Conservation (phyloP, 1,139 yeast species). For the Yamadazyma siamensis region DNA sequence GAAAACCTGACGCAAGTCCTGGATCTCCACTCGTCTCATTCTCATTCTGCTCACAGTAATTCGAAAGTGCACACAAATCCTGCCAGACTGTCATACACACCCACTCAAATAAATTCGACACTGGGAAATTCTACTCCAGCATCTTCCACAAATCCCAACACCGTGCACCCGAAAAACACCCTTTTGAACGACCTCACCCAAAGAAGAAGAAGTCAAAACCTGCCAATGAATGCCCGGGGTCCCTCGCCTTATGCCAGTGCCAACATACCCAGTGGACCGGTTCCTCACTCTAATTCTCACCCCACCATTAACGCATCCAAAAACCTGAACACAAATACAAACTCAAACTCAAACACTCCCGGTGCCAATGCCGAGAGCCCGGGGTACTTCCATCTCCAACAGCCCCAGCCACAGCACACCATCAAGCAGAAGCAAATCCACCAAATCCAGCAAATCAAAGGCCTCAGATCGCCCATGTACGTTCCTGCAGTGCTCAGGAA, state of each 20-base stretch:
- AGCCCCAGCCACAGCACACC: conserved; percentile 5
- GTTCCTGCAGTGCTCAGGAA: conserved; percentile 85
- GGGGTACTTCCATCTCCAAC: conserved; percentile 3
- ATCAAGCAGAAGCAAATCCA: conserved; percentile 8
- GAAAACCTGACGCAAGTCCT: background rate
- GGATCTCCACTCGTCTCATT: background rate
- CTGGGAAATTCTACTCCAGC: conserved; percentile 10
- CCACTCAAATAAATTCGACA: conserved; percentile 10
- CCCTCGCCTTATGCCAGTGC: conserved; percentile 7
- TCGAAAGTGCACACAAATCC: background rate
- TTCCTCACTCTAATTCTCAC: background rate
- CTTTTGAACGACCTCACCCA: conserved; percentile 12
- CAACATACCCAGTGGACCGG: background rate
- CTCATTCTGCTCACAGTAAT: background rate
- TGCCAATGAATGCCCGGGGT: conserved; percentile 10
- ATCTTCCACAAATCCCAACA: conserved; percentile 5
- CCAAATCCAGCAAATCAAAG: conserved; percentile 53
- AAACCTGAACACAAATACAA: too few species aligned
- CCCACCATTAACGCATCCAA: too few species aligned
- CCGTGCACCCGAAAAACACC: too few species aligned
- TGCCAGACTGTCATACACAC: conserved; percentile 4
- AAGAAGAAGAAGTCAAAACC: conserved; percentile 13
- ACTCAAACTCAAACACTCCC: background rate
- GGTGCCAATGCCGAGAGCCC: background rate
- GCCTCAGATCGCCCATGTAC: conserved; percentile 80